Percentiles rank a stretch among this genome's conserved stretches.
Conservation (phyloP, 352 stramenopile species). For the Peronospora belbahrii region DNA sequence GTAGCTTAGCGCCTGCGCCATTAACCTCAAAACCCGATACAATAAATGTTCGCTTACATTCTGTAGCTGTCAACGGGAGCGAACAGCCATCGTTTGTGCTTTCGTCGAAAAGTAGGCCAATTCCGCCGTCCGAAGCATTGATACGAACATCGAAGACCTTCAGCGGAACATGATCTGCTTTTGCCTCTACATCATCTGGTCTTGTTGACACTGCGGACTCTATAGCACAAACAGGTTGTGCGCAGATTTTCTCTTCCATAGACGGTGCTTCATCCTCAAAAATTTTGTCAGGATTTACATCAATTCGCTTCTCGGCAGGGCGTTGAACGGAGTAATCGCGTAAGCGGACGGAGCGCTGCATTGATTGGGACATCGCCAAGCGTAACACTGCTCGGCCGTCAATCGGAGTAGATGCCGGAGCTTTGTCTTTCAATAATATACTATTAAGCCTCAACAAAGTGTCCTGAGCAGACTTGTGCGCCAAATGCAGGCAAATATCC, state of each 20-base stretch:
- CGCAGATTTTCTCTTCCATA: conserved; percentile 4
- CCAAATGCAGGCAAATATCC: conserved; percentile 40
- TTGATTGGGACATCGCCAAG: conserved; percentile 53
- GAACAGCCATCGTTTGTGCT: not conserved
- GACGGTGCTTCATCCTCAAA: conserved; percentile 39
- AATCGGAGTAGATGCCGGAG: conserved; percentile 13
- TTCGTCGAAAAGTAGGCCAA: conserved; percentile 56
- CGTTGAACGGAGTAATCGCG: conserved; percentile 51
- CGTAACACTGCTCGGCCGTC: conserved; percentile 24
- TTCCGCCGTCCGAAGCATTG: conserved; percentile 57
- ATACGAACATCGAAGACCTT: conserved; percentile 51
- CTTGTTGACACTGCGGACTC: not conserved
- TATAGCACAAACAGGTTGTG: not conserved
- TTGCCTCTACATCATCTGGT: not conserved
- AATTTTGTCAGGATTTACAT: conserved; percentile 61
- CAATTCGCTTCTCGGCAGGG: conserved; percentile 22
- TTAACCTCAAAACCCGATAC: conserved; percentile 65
- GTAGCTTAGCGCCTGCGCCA: conserved; percentile 48
- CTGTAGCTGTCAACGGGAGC: not conserved
- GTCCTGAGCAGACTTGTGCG: conserved; percentile 55
- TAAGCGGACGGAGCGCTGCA: conserved; percentile 43
- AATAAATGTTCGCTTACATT: conserved; percentile 25
- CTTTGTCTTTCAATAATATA: conserved; percentile 42
- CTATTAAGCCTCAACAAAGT: conserved; percentile 56
- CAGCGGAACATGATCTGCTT: conserved; percentile 16